Percentiles rank a stretch among this genome's conserved stretches.
phyloP scores from a whole-genome alignment of 2,329 filamentous ascomycete species.

The Penicillium corylophilum region DNA sequence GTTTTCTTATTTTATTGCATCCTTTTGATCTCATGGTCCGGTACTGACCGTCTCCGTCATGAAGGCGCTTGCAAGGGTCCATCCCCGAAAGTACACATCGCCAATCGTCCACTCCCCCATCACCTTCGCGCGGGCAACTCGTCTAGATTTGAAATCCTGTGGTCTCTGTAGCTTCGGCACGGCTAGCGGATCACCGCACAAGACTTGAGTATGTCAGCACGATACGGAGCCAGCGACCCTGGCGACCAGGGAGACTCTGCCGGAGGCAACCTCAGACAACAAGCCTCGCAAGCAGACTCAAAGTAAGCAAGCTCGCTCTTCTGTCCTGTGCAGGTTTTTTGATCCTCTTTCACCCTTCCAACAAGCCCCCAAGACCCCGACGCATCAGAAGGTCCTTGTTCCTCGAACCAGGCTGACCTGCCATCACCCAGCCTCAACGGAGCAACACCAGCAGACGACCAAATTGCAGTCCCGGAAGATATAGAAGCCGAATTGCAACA shows the following conservation, averaged over 20 bases:
- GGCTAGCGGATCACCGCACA: background rate
- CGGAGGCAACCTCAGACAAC: background rate
- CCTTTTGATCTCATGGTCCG: background rate
- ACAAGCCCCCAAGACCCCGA: background rate
- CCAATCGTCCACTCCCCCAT: background rate
- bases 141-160: background rate
- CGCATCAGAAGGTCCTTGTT: background rate
- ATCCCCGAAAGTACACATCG: background rate
- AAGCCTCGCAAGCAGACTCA: background rate
- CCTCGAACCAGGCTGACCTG: background rate
- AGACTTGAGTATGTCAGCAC: background rate
- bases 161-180: background rate
- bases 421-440: background rate
- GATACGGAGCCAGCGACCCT: background rate
- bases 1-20: background rate
- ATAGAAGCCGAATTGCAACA: slow-evolving; percentile 13
- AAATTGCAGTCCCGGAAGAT: background rate
- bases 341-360: background rate
- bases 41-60: slow-evolving; percentile 3
- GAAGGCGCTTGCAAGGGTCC: background rate
- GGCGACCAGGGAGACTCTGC: background rate
- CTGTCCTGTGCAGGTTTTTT: background rate
- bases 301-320: background rate
- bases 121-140: background rate
- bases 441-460: background rate